Evolutionary conservation across 306 rosid species (phyloP).

Genomic region (Amphicarpaea edgeworthii): DNA sequence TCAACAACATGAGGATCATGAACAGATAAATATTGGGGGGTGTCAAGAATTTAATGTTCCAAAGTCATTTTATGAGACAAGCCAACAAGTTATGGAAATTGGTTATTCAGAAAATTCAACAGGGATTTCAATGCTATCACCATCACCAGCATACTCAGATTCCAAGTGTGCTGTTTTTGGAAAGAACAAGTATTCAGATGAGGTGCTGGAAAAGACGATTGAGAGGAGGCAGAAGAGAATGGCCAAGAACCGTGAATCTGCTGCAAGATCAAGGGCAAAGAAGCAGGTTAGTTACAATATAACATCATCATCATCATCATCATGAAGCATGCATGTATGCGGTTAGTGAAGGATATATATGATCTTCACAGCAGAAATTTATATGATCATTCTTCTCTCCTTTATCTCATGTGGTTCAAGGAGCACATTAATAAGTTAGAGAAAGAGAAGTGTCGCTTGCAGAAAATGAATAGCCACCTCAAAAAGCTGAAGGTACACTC

Average conservation of each 20-base stretch:
- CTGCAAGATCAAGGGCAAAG: conserved; percentile 78
- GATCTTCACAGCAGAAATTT: neutral
- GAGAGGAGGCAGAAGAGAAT: conserved; percentile 72
- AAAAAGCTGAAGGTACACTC: conserved; percentile 59
- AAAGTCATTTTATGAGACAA: conserved; percentile 48
- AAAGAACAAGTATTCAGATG: conserved; percentile 50
- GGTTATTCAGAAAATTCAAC: conserved; percentile 51
- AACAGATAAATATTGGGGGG: conserved; percentile 4
- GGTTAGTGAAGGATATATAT: neutral
- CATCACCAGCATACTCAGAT: conserved; percentile 47
- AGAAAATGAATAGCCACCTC: conserved; percentile 48
- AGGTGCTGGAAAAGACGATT: conserved; percentile 49
- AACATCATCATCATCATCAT: neutral
- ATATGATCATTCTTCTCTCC: conserved; percentile 8
- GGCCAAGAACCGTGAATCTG: conserved; percentile 76
- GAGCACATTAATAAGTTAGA: conserved; percentile 61
- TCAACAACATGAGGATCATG: neutral
- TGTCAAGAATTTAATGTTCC: conserved; percentile 32
- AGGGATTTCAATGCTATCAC: conserved; percentile 34
- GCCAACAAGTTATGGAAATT: conserved; percentile 37
- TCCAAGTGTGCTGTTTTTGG: conserved; percentile 35
- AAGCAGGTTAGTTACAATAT: conserved; percentile 61
- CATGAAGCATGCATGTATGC: conserved; percentile 1
- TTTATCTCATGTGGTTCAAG: conserved; percentile 47
- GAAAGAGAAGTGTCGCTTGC: conserved; percentile 47